phyloP scores from a whole-genome alignment of 768 basidiomycete species.

The Calocybe cyanea region DNA sequence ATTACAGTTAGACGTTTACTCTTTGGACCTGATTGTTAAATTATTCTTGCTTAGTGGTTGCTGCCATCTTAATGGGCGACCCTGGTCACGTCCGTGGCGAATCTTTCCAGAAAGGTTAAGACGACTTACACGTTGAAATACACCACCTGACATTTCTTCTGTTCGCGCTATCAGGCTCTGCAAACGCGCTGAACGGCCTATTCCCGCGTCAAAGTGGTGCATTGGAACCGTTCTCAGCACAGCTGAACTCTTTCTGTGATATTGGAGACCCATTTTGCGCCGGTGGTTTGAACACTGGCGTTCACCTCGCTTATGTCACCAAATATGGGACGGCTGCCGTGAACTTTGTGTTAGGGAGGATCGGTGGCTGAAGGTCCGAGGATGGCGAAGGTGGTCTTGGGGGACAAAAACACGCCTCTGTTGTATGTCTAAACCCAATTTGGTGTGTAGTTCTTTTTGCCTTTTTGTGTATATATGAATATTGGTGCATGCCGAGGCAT shows the following conservation, averaged over 20 bases:
- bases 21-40: background rate
- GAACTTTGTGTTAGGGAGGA: conserved; percentile 8
- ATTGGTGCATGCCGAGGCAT: too few species aligned
- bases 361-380: conserved; percentile 2
- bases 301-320: conserved; percentile 6
- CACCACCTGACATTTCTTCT: background rate
- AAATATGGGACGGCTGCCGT: conserved; percentile 4
- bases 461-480: too few species aligned
- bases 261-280: conserved; percentile 10
- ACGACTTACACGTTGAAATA: background rate
- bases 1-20: background rate
- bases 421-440: too few species aligned
- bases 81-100: conserved; percentile 23
- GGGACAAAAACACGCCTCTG: too few species aligned
- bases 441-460: too few species aligned
- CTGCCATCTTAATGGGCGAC: conserved; percentile 25
- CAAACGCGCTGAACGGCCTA: conserved; percentile 4
- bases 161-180: too few species aligned
- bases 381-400: too few species aligned
- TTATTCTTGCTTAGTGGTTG: conserved; percentile 16
- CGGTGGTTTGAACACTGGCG: conserved; percentile 1
- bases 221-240: conserved; percentile 5
- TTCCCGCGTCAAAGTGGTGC: conserved; percentile 9
- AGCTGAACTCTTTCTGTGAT: conserved; percentile 9
- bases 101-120: conserved; percentile 21